Conservation (phyloP, 1,139 yeast genomes). For the Chernovozyma sophiae-reginae region DNA sequence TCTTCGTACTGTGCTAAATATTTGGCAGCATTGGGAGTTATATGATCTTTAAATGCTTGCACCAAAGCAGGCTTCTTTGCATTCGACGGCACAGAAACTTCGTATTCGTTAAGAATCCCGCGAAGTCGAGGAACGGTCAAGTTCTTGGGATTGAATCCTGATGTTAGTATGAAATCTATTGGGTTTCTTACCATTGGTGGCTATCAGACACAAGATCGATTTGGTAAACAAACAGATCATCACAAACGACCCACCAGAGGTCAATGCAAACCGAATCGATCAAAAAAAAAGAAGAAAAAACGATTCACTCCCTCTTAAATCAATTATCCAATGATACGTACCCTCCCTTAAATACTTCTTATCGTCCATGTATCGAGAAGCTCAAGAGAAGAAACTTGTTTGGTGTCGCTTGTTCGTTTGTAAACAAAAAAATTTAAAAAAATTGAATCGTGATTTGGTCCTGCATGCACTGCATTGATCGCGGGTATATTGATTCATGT, state of each 20-base stretch:
- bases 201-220: too few relatives aligned
- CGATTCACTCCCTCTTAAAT: too few relatives aligned
- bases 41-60: slow-evolving; percentile 45
- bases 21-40: slow-evolving; percentile 35
- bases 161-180: too few relatives aligned
- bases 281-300: too few relatives aligned
- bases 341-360: not conserved
- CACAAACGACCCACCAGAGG: too few relatives aligned
- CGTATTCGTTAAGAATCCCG: slow-evolving; percentile 53
- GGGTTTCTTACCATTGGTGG: too few relatives aligned
- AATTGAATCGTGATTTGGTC: not conserved
- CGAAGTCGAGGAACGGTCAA: slow-evolving; percentile 64
- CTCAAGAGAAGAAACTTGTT: not conserved
- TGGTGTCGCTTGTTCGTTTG: not conserved
- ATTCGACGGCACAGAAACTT: slow-evolving; percentile 52
- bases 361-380: not conserved
- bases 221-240: too few relatives aligned
- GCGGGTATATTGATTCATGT: too few relatives aligned
- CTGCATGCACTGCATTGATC: too few relatives aligned
- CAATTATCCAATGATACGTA: not conserved
- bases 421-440: not conserved
- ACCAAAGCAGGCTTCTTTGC: slow-evolving; percentile 63
- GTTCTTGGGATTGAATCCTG: slow-evolving; percentile 60
- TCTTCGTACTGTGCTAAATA: slow-evolving; percentile 19
- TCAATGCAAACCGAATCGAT: too few relatives aligned